Base-by-base conservation (phyloP, 441 rosid species). In the Euphorbia schlechtendalii region DNA sequence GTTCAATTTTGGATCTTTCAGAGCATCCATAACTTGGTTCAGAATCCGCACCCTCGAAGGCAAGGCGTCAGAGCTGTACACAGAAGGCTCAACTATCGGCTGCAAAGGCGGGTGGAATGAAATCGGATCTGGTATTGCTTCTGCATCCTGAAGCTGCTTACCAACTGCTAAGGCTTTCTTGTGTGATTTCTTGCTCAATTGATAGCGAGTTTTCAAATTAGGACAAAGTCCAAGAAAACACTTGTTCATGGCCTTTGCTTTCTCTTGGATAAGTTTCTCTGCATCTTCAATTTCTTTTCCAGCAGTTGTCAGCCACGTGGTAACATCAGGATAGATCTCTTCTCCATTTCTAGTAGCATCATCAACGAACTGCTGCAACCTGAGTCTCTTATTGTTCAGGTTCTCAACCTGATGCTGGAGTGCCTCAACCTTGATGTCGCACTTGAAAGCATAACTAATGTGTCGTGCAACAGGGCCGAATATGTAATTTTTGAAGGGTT, bases 21-120 rank as follows among this genome's bases (percentile, higher is more conserved):
- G 3, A 14, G 59, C 59, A 24, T 56, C 59, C 59, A 56, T 56
- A 28, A 56, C 15, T 25, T 27, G 34, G 18, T 56, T 12, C 36
- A 56, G n/a, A 56, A 56, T 56, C 59, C 15, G 5, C 59, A 56
- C 12, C 59, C 59, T 25, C 15, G 59, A 56, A 9, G 32, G 59
- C 38, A 56, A 24, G 59, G 32, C 59, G 0, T 56, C 59, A 24
- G 4, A 30, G 12, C 17, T 56, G n/a, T 56, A 56, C 34, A 25
- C 6, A 2, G 36, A 3, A 15, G n/a, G n/a, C 34, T 27, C 59
- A 5, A 56, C 34, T 11, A 24, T 56, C 7, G 14, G 59, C 59
- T 12, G 30, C 8, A 11, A 38, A 22, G 59, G 59, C 3, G 9
- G 59, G 34, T 0, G 59, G 38, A 11, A 56, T 24, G 59, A 25